A percentile compares a stretch with the other conserved stretches of the same genome.
These are phyloP conservation scores for Penicillium nucicola DNA, from an alignment of 495 filamentous ascomycete species.

Conservation along the genomic window DNA sequence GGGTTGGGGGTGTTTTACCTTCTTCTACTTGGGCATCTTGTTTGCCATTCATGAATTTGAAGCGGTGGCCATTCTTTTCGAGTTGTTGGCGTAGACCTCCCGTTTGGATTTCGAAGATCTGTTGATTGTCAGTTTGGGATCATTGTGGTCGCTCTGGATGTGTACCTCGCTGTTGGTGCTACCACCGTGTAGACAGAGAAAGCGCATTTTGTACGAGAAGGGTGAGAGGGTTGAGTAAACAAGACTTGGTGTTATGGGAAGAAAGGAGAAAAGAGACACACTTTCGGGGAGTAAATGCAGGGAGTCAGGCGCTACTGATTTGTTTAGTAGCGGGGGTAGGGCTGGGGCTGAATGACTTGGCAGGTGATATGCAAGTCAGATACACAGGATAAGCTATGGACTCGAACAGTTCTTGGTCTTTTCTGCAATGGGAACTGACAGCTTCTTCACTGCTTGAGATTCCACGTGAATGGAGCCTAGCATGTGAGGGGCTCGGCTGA, in stretches of 20 bases:
- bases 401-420: too few relatives aligned
- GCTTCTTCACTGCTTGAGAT: not conserved
- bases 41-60: slow-evolving; percentile 34
- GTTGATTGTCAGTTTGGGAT: slow-evolving; percentile 5
- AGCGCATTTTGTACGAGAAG: slow-evolving; percentile 35
- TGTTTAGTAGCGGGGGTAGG: too few relatives aligned
- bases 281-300: too few relatives aligned
- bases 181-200: slow-evolving; percentile 39
- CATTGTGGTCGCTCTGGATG: not conserved
- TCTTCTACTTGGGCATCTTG: slow-evolving; percentile 24
- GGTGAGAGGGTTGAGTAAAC: too few relatives aligned
- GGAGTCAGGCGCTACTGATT: too few relatives aligned
- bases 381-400: too few relatives aligned
- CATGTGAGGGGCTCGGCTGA: too few relatives aligned
- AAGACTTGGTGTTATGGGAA: too few relatives aligned
- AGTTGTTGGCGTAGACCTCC: slow-evolving; percentile 33
- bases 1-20: slow-evolving; percentile 15
- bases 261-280: too few relatives aligned
- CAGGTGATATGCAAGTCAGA: too few relatives aligned
- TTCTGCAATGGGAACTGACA: not conserved
- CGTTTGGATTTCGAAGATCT: slow-evolving; percentile 44
- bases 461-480: too few relatives aligned
- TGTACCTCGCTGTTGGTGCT: slow-evolving; percentile 37
- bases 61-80: slow-evolving; percentile 30
- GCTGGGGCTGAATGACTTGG: too few relatives aligned